Evolutionary conservation across 495 filamentous ascomycete species (phyloP).

Genomic region (Bacidia gigantensis): DNA sequence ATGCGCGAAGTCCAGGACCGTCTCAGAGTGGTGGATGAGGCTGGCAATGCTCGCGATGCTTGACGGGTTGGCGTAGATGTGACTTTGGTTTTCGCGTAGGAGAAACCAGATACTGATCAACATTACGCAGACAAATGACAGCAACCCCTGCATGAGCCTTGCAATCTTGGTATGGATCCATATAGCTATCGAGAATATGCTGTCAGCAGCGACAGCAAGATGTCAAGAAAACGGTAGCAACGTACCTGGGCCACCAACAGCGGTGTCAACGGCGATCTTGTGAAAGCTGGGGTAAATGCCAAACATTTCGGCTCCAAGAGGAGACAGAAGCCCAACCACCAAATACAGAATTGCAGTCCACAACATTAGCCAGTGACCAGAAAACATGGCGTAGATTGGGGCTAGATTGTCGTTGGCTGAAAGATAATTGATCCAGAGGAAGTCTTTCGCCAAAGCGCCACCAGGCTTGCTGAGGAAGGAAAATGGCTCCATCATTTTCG

Average conservation of each 20-base stretch:
- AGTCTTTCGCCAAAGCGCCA: not conserved
- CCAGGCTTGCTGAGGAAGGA: not conserved
- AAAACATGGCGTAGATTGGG: not conserved
- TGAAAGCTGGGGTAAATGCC: not conserved
- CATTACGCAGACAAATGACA: not conserved
- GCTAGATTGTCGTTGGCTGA: not conserved
- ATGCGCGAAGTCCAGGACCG: constrained; percentile 11
- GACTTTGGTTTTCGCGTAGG: constrained; percentile 6
- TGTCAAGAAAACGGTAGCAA: not conserved
- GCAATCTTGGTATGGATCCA: not conserved
- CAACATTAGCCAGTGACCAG: constrained; percentile 2
- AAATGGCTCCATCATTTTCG: constrained; percentile 5
- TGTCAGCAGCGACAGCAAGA: not conserved
- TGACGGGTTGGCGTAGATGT: constrained; percentile 28
- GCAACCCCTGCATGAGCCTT: not conserved
- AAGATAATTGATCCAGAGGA: constrained; percentile 3
- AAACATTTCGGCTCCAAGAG: not conserved
- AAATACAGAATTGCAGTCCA: not conserved
- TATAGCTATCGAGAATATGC: not conserved
- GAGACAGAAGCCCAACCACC: not conserved
- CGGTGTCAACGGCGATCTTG: not conserved
- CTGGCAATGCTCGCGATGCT: constrained; percentile 26
- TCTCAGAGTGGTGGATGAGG: constrained; percentile 21
- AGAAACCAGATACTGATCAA: not conserved
- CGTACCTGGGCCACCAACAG: not conserved